Evolutionary conservation across 306 rosid genomes (phyloP), one percentile per base, ranked within the genome.

Genomic region (Mimosa bimucronata): DNA sequence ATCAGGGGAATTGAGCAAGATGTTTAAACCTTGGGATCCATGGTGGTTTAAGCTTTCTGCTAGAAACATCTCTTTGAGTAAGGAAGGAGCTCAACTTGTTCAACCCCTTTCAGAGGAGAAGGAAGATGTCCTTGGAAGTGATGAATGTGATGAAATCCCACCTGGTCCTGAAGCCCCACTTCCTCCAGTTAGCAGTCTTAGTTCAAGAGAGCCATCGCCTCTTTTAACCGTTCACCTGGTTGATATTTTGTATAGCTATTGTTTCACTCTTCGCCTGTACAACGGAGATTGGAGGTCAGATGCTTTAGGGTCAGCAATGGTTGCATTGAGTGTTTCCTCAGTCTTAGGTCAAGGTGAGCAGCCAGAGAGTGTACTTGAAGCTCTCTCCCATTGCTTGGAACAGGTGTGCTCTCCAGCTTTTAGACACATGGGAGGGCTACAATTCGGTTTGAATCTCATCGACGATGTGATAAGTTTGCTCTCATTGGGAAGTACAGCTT

Each of bases 21-120:
- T 95, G 97, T 82, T 95, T 73, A 77, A 90, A 74, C 98, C 98
- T 77, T 95, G 97, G 97, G 98, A 95, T 79, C 97, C 98, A 5
- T 95, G 98, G 98, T 94, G 98, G 98, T 77, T 79, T 66, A 88
- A 85, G 81, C 92, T 83, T 74, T 91, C 97, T 72, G 97, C 97
- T 23, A 84, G 83, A 81, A 79, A 78, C 42, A 85, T 94, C 52
- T 81, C 92, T n/a, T 92, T 94, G 69, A 86, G 97, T 79, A 83
- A 78, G 72, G 94, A 88, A 84, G 97, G 97, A 84, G 86, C 97
- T 26, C 97, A 87, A 77, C 98, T 94, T 58, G 87, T 92, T 82
- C 95, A 87, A 74, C 86, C 83, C 40, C 89, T 86, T 52, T n/a
- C 77, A 18, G 85, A 76, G 68, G 83, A 87, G 67, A 81, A 88